Evolutionary conservation across 306 rosid species (phyloP).

Genomic region (Albizia julibrissin): DNA sequence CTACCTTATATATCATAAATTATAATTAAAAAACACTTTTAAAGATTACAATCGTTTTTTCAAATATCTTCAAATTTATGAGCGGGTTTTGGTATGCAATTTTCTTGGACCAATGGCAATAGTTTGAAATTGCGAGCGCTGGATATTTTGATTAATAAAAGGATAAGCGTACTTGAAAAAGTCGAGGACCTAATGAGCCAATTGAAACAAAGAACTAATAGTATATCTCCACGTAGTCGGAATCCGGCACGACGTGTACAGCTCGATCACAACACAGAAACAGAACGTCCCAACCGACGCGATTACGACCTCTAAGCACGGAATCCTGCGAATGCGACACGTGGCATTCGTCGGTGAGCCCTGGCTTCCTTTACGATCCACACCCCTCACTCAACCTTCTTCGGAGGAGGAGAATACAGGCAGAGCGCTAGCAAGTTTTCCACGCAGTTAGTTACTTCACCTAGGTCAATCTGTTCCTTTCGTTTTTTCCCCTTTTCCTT

Average conservation of each 20-base stretch:
- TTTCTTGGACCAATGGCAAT: too few species aligned
- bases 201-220: conserved; percentile 13
- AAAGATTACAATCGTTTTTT: too few species aligned
- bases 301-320: neutral
- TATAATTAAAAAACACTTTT: too few species aligned
- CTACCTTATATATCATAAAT: too few species aligned
- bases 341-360: conserved; percentile 40
- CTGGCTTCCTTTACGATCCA: neutral
- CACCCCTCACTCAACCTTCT: neutral
- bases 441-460: neutral
- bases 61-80: too few species aligned
- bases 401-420: neutral
- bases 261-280: neutral
- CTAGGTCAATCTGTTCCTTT: neutral
- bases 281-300: neutral
- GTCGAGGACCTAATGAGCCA: neutral
- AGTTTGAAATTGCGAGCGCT: too few species aligned
- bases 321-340: conserved; percentile 24
- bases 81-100: too few species aligned
- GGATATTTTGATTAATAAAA: neutral
- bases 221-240: conserved; percentile 14
- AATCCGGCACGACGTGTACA: neutral
- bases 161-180: neutral
- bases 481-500: neutral
- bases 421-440: neutral